These are phyloP conservation scores for Hibiscus trionum DNA, from an alignment of 345 rosid species.

Conservation along the genomic window DNA sequence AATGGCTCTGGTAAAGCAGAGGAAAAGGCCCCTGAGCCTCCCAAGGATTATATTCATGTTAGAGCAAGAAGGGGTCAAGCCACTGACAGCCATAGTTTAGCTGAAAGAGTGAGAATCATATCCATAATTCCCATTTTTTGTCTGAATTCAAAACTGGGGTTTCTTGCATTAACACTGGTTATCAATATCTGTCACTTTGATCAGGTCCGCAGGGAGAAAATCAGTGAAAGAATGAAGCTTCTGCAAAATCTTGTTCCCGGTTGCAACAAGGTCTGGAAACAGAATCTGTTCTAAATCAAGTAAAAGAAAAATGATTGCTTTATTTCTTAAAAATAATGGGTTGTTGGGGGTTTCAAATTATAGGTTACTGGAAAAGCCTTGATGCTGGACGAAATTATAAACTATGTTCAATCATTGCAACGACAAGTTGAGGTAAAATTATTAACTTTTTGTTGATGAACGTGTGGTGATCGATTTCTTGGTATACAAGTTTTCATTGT, in stretches of 20 bases:
- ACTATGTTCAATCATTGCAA: conserved; percentile 87
- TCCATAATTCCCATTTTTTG: background rate
- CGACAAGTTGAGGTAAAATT: conserved; percentile 80
- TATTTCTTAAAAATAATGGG: background rate
- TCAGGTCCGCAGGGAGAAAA: conserved; percentile 90
- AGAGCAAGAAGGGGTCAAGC: conserved; percentile 95
- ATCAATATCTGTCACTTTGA: background rate
- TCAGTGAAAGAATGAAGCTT: conserved; percentile 92
- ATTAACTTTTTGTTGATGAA: conserved; percentile 5
- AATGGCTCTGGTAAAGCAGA: conserved; percentile 21
- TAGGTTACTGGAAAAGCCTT: conserved; percentile 85
- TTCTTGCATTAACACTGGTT: conserved; percentile 3
- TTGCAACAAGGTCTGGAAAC: conserved; percentile 64
- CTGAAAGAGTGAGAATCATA: conserved; percentile 67
- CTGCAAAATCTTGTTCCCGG: conserved; percentile 98
- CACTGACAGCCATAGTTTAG: conserved; percentile 91
- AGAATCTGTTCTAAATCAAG: too few species aligned
- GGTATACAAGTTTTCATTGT: conserved; percentile 13
- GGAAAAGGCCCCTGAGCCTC: conserved; percentile 42
- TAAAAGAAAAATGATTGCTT: background rate
- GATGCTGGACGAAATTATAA: conserved; percentile 88
- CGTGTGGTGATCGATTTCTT: conserved; percentile 17
- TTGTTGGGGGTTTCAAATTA: background rate
- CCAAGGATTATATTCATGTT: conserved; percentile 77
- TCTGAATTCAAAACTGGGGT: background rate